phyloP scores from a whole-genome alignment of 352 stramenopile genomes.

The Phytophthora fragariaefolia region DNA sequence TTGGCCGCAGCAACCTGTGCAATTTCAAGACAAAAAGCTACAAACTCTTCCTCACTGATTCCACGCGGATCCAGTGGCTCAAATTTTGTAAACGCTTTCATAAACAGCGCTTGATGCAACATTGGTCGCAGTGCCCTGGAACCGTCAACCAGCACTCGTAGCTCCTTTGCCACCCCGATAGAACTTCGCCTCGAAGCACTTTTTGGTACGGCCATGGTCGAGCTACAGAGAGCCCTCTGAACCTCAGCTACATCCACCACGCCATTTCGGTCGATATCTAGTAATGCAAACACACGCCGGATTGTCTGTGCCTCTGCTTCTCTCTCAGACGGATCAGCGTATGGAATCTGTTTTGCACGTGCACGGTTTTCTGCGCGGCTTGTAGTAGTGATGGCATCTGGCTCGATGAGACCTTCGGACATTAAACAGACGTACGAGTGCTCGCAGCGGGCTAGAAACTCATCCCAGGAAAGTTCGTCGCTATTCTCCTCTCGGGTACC shows the following conservation, averaged over 20 bases:
- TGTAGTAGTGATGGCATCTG: constrained; percentile 6
- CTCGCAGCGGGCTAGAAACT: constrained; percentile 58
- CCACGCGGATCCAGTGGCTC: constrained; percentile 62
- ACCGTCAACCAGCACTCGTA: constrained; percentile 43
- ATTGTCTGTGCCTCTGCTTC: constrained; percentile 57
- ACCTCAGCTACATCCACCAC: constrained; percentile 72
- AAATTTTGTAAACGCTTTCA: constrained; percentile 67
- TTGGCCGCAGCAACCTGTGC: constrained; percentile 43
- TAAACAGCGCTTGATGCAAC: constrained; percentile 63
- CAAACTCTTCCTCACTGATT: constrained; percentile 77
- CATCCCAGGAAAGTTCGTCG: constrained; percentile 57
- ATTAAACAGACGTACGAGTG: constrained; percentile 55
- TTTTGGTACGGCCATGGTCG: constrained; percentile 11
- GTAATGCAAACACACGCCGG: constrained; percentile 57
- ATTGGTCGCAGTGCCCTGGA: constrained; percentile 67
- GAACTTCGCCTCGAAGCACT: background rate
- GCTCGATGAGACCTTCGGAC: constrained; percentile 39
- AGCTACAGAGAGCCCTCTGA: constrained; percentile 49
- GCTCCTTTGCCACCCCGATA: constrained; percentile 16
- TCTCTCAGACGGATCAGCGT: constrained; percentile 18
- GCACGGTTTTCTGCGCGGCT: background rate
- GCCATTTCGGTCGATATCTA: constrained; percentile 67
- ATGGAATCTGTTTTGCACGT: background rate
- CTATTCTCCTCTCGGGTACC: constrained; percentile 6
- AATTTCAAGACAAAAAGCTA: constrained; percentile 77